These are phyloP conservation scores for Arctium minus DNA, from an alignment of 129 eudicot species.

Conservation along the genomic window DNA sequence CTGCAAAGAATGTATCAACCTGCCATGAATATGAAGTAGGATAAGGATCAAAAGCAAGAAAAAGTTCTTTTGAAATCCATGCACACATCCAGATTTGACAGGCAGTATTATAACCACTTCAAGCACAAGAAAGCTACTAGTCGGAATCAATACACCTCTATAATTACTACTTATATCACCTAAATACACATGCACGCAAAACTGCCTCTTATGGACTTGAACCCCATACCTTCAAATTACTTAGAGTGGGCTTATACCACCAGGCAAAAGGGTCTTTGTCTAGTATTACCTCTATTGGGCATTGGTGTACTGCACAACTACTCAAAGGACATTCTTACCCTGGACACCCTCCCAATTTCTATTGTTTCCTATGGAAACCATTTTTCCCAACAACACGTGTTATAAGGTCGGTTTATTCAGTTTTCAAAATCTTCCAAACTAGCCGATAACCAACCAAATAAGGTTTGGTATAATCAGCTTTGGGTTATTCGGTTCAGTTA, in stretches of 20 bases:
- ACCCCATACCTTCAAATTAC: not conserved
- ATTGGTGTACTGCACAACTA: not conserved
- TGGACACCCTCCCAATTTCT: not conserved
- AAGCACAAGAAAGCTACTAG: not conserved
- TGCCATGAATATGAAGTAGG: conserved; percentile 33
- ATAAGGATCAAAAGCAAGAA: conserved; percentile 16
- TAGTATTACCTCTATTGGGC: not conserved
- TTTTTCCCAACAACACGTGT: not conserved
- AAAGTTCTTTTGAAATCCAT: not conserved
- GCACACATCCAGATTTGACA: not conserved
- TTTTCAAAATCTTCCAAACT: no score
- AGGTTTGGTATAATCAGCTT: not conserved
- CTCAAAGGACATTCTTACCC: not conserved
- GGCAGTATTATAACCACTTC: not conserved
- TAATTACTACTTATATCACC: not conserved
- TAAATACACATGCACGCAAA: not conserved
- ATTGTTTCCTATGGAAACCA: not conserved
- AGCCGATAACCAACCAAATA: not conserved
- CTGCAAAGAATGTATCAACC: conserved; percentile 99
- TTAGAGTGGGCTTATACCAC: not conserved
- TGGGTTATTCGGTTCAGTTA: not conserved
- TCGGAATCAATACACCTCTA: not conserved
- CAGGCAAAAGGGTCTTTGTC: not conserved
- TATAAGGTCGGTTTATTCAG: not conserved
- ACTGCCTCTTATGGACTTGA: not conserved